A percentile compares a stretch with the other conserved stretches of the same genome.
Evolutionary conservation across 352 stramenopile species (phyloP).

Genomic region (Blastocystis sp.): DNA sequence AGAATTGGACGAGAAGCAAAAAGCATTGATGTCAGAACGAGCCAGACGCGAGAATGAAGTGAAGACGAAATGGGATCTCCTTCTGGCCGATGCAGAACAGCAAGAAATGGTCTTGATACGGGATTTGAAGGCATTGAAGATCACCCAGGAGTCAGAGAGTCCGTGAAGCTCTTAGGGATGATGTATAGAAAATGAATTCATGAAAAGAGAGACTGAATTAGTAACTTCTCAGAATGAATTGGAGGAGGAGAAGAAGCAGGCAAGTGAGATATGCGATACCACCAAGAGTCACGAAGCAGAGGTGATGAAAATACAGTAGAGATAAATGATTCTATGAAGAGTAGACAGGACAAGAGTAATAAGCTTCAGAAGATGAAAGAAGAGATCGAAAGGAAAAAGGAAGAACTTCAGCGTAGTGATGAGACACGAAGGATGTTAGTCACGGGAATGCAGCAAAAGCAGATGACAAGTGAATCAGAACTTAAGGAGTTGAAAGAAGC

Average conservation of each 20-base stretch:
- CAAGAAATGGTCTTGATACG: neutral
- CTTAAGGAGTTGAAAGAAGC: neutral
- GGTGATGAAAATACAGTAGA: neutral
- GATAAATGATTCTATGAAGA: neutral
- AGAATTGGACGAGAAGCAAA: slow-evolving; percentile 73
- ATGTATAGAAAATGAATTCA: neutral
- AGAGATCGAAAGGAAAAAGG: neutral
- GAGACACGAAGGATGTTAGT: neutral
- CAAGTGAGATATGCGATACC: neutral
- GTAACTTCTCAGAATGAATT: neutral
- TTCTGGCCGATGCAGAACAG: slow-evolving; percentile 22
- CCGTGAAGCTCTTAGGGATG: too few species aligned
- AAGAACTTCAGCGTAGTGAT: neutral
- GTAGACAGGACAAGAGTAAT: neutral
- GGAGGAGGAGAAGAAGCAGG: neutral
- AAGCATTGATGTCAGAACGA: slow-evolving; percentile 67
- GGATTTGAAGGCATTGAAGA: neutral
- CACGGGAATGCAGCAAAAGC: neutral
- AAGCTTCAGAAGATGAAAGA: too few species aligned
- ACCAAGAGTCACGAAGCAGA: neutral
- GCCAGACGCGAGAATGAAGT: neutral
- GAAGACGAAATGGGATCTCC: slow-evolving; percentile 66
- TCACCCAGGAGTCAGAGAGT: neutral
- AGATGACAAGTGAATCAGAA: neutral
- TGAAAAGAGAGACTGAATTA: neutral